Evolutionary conservation across 169 alveolate species (phyloP), one percentile per base, ranked within the genome.

Genomic region (Eimeria tenella): DNA sequence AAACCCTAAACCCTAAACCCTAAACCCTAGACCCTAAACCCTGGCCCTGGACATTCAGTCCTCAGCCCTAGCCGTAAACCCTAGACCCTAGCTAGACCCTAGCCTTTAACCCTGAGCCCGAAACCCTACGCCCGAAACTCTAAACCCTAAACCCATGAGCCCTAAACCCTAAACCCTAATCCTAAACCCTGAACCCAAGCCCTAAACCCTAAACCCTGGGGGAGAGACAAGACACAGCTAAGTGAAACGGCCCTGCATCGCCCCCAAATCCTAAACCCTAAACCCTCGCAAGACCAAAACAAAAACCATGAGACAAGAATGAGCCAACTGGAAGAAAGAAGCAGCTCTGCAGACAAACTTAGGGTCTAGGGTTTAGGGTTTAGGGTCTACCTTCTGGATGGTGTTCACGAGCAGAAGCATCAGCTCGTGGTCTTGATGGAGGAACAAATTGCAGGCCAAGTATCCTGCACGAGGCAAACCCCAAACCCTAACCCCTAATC

Each of bases 341-440:
- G 31, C 10, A 15, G 88, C 25, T 13, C 31, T 0, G 19, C 62
- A n/a, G 53, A 17, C 62, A 17, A 23, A n/a, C 21, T 25, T 79
- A n/a, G 23, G 42, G 13, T n/a, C 3, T 8, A n/a, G 49, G 93
- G 74, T 53, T 21, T 53, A 62, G 56, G 56, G 49, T 79, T 50
- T 55, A 50, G 52, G 25, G 71, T 52, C 9, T 83, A 86, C 99
- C 96, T 97, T 97, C 90, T 98, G 97, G 13, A 98, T 95, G 55
- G 99, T 98, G 77, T 98, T 98, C 42, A 98, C 97, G 93, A 98
- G 96, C 77, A 98, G 96, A 6, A 98, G 98, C 90, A 98, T 93
- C 63, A 98, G 93, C 82, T 98, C 99, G 70, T 98, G 96, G 63
- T 97, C 97, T 71, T 96, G 97, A 77, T 97, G 97, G 63, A 98